Conservation (phyloP, 768 basidiomycete species). For the Fistulinella prunicolor region DNA sequence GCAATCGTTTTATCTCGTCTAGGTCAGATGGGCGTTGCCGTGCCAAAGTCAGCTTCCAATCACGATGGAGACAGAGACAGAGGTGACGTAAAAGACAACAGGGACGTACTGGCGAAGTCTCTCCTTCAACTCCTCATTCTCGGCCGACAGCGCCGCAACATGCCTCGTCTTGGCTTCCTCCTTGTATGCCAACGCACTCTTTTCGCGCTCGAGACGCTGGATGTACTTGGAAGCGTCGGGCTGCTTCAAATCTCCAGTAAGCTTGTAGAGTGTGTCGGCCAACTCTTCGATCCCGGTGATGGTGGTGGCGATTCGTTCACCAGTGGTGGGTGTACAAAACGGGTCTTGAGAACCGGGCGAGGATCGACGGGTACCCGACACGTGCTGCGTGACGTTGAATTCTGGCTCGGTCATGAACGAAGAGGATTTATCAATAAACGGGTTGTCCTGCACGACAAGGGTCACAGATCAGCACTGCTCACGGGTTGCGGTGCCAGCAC, state of each 20-base stretch:
- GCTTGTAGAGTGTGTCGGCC: neutral
- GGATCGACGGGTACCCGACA: neutral
- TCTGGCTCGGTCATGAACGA: neutral
- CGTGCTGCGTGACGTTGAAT: too few relatives aligned
- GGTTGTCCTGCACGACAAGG: conserved; percentile 11
- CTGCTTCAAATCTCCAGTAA: conserved; percentile 13
- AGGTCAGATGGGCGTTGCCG: too few relatives aligned
- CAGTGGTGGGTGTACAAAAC: conserved; percentile 7
- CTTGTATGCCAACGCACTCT: conserved; percentile 35
- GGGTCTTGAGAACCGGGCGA: conserved; percentile 1
- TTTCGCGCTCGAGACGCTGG: conserved; percentile 38
- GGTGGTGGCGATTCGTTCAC: conserved; percentile 23
- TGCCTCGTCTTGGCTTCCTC: conserved; percentile 31
- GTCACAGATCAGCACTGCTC: neutral
- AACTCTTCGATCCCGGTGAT: neutral
- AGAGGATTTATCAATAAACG: conserved; percentile 5
- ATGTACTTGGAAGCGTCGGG: conserved; percentile 30
- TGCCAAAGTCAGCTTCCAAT: neutral
- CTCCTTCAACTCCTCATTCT: conserved; percentile 1
- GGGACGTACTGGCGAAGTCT: neutral
- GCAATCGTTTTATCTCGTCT: too few relatives aligned
- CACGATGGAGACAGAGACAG: too few relatives aligned
- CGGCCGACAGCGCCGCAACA: conserved; percentile 11
- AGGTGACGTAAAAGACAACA: neutral
- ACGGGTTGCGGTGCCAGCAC: too few relatives aligned